Percentiles rank a stretch among this genome's conserved stretches.
Evolutionary conservation across 306 rosid species (phyloP).

Genomic region (Morella rubra): DNA sequence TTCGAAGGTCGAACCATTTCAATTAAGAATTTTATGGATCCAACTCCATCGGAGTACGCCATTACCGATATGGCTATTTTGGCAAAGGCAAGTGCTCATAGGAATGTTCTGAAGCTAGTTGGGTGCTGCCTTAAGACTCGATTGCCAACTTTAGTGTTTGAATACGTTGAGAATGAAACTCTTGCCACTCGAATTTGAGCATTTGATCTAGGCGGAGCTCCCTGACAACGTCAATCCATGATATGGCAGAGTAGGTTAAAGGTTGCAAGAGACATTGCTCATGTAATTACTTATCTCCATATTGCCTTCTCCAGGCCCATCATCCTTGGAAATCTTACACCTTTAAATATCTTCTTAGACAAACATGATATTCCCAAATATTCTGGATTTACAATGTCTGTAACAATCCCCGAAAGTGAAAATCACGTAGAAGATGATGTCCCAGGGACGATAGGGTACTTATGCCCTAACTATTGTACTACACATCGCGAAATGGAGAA

Average conservation of each 20-base stretch:
- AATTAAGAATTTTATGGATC: background rate
- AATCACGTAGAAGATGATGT: background rate
- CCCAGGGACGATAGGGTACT: background rate
- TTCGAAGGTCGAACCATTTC: background rate
- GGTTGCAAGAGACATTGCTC: background rate
- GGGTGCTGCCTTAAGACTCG: background rate
- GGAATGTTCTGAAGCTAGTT: background rate
- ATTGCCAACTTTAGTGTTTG: background rate
- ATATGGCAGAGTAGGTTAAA: background rate
- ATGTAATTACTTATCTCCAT: background rate
- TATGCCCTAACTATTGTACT: background rate
- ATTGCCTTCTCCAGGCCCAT: background rate
- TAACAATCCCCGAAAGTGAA: constrained; percentile 13
- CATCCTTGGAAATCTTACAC: constrained; percentile 3
- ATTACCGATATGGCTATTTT: background rate
- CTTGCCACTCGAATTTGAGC: background rate
- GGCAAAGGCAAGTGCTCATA: background rate
- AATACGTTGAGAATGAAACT: background rate
- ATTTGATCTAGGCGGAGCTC: background rate
- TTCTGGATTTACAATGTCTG: background rate
- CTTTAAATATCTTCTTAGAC: constrained; percentile 1
- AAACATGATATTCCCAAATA: constrained; percentile 1
- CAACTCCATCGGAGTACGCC: background rate
- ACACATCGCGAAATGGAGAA: background rate
- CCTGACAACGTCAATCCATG: background rate